Base-by-base conservation (phyloP, 306 rosid species). In the Clitoria ternatea region DNA sequence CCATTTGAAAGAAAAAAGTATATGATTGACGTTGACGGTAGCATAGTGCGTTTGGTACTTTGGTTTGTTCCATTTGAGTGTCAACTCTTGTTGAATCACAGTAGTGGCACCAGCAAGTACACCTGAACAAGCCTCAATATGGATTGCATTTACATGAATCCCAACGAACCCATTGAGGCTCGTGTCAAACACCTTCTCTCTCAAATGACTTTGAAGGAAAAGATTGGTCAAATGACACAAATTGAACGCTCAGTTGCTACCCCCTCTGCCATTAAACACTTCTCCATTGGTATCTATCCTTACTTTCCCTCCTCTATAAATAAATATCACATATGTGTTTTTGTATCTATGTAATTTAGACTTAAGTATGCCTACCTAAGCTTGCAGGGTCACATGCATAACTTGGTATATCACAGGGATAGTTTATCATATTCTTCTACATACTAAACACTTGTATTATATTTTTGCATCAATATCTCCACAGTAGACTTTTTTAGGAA, bases 201-300 rank as follows among this genome's bases (percentile, higher is more conserved):
- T 8, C 85, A 86, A 5, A 89, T 92, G 97, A 84, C 90, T 60
- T 53, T 89, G 66, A 69, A 65, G 59, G 92, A 92, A 42, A 91
- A 91, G 74, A 77, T 80, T 53, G 91, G 83, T 70, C 88, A 91
- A 59, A 89, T 89, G 90, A 85, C 88, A 45, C 96, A 87, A 64
- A 89, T 91, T 35, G 93, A 89, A 70, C 88, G 86, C 7, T 10
- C 67, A 1, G 87, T 82, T 14, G 80, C 88, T 26, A 78, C 75
- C 45, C 85, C 82, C 6, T 73, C 76, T 29, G 69, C 83, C 73
- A 67, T 91, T 30, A 82, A 53, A 53, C 81, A 83, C 73, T 67
- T 73, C 22, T 69, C 75, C 32, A 72, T 88, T 1, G 92, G 77
- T 73, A 61, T 48, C 18, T 32, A 49, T 27, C 2, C 2, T 2